phyloP scores from a whole-genome alignment of 2,329 filamentous ascomycete genomes.

The Fusarium sambucinum region DNA sequence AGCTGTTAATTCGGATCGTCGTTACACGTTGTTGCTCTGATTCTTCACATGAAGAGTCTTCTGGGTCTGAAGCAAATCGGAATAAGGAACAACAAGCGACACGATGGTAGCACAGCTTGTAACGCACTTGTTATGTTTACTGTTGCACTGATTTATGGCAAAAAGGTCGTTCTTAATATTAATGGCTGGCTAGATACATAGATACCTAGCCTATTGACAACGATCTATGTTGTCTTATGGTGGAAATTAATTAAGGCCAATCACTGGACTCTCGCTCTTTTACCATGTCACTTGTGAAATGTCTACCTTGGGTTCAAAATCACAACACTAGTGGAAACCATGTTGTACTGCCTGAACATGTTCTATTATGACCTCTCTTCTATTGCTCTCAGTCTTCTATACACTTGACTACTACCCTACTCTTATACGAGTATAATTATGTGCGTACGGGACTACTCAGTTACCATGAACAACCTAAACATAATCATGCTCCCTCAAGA shows the following conservation, averaged over 20 bases:
- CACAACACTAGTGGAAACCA: background rate
- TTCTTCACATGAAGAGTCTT: background rate
- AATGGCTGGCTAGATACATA: background rate
- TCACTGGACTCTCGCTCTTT: background rate
- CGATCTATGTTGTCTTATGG: background rate
- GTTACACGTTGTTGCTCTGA: background rate
- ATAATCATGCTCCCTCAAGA: background rate
- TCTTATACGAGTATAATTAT: background rate
- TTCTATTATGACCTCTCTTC: background rate
- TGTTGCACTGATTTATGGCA: background rate
- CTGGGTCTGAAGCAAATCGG: background rate
- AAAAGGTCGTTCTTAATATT: background rate
- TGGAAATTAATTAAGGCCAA: conserved; percentile 6
- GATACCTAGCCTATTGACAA: conserved; percentile 1
- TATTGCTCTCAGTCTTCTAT: background rate
- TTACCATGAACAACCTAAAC: background rate
- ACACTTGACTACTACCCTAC: background rate
- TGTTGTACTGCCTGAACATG: background rate
- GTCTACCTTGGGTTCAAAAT: background rate
- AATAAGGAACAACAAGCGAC: background rate
- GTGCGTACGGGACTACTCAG: background rate
- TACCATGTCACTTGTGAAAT: background rate
- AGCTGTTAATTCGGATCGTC: too few species aligned
- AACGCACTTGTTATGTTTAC: conserved; percentile 6
- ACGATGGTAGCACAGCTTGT: conserved; percentile 4